Evolutionary conservation across 305 asterid genomes (phyloP), one percentile per base, ranked within the genome.

Genomic region (Solanum hybrid): DNA sequence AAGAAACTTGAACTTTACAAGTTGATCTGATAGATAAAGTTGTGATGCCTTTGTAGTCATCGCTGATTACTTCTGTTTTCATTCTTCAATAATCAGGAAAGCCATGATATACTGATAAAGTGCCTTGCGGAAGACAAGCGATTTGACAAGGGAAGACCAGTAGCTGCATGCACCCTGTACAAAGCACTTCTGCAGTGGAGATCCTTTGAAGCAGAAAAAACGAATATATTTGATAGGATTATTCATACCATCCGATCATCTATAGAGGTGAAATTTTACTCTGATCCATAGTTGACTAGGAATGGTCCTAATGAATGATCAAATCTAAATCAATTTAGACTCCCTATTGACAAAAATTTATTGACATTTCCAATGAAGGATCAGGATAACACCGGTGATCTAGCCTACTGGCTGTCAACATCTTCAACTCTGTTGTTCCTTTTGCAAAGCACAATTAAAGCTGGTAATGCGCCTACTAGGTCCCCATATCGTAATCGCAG

Each of bases 121-220:
- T 96, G 97, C 90, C 96, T 97, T 73, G 93, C 93, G 79, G 98
- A 96, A 95, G 98, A 95, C 88, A 94, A 94, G 91, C 93, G 93
- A 81, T 97, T 97, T 88, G 97, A 95, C 89, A 93, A 94, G 90
- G 92, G 94, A 90, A 97, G 93, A 91, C 98, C 99, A 37, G 93
- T 94, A 88, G 97, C 98, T 93, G 98, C 99, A 89, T 96, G 98
- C 91, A 90, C 94, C 31, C 94, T 96, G 32, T 96, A 94, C 94
- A 95, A 95, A 93, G 90, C 95, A 77, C 97, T 97, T 91, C 89
- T 97, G 90, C 98, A 97, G 87, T 97, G 99, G 98, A 96, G 99
- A 93, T 94, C 98, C 86, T 96, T 97, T 56, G 98, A 97, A 92
- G 99, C 98, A 90, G 98, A 97, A 56, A 97, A 95, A 92, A 96